phyloP scores from a whole-genome alignment of 2,329 filamentous ascomycete species.

The Aspergillus intermedius region DNA sequence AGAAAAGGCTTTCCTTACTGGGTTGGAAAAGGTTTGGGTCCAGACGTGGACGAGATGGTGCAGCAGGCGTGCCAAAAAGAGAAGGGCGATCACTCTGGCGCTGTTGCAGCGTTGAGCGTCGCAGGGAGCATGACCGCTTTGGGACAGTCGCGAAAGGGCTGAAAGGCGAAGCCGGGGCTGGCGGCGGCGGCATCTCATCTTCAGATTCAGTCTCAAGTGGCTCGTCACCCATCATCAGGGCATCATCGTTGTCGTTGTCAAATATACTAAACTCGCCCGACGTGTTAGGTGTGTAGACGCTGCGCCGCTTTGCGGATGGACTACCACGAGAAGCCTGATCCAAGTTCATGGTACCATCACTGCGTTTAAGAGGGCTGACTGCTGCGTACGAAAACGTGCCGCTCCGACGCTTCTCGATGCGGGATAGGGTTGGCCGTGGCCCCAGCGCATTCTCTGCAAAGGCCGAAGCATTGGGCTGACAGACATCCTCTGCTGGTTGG shows the following conservation, averaged over 20 bases:
- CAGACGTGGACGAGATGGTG: conserved; percentile 60
- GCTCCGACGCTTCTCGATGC: conserved; percentile 45
- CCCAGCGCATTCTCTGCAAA: conserved; percentile 20
- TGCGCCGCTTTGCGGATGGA: conserved; percentile 84
- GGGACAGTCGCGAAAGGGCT: conserved; percentile 52
- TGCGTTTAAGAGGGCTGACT: conserved; percentile 83
- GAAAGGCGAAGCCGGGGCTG: conserved; percentile 32
- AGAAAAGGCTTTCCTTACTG: conserved; percentile 60
- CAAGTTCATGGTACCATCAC: conserved; percentile 81
- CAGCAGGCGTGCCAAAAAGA: conserved; percentile 45
- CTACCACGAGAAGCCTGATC: conserved; percentile 73
- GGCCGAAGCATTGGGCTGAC: conserved; percentile 36
- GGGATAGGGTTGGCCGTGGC: conserved; percentile 36
- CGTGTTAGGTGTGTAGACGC: conserved; percentile 67
- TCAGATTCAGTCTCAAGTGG: conserved; percentile 24
- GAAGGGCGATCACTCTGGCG: conserved; percentile 60
- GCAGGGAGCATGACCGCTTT: conserved; percentile 67
- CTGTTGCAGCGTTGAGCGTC: conserved; percentile 83
- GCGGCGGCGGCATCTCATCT: conserved; percentile 18
- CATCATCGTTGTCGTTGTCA: conserved; percentile 42
- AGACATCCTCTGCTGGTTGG: conserved; percentile 13
- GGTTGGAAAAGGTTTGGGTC: conserved; percentile 65
- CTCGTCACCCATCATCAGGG: conserved; percentile 17
- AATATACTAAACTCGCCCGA: conserved; percentile 68
- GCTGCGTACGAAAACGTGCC: conserved; percentile 46